phyloP scores from a whole-genome alignment of 345 rosid genomes.

The Citropsis articulata region DNA sequence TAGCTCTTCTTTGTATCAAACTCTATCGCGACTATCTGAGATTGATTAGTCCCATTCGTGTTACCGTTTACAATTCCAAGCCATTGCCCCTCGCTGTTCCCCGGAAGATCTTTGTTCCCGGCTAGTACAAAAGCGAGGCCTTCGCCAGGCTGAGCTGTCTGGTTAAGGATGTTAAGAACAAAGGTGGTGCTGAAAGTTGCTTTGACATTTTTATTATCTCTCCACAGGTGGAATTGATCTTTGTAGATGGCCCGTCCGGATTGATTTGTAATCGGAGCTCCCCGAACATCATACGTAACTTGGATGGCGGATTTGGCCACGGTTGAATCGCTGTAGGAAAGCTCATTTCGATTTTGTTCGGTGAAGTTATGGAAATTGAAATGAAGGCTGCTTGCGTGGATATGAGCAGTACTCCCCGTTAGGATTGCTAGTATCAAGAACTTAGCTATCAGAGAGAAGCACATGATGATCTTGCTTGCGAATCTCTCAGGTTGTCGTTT shows the following conservation, averaged over 20 bases:
- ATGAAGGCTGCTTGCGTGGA: constrained; percentile 24
- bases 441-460: neutral
- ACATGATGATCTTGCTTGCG: neutral
- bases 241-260: constrained; percentile 45
- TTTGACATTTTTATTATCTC: neutral
- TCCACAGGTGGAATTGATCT: constrained; percentile 22
- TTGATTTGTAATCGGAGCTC: constrained; percentile 12
- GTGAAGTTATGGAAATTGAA: constrained; percentile 37
- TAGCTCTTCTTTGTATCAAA: constrained; percentile 64
- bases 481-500: neutral
- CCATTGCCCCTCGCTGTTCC: constrained; percentile 55
- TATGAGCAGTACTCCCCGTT: neutral
- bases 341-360: neutral
- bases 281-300: constrained; percentile 41
- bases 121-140: constrained; percentile 67
- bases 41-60: constrained; percentile 23
- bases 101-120: constrained; percentile 21
- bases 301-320: constrained; percentile 39
- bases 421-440: neutral
- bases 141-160: constrained; percentile 53
- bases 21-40: constrained; percentile 54
- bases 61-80: constrained; percentile 48
- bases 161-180: constrained; percentile 37
- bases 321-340: constrained; percentile 6
- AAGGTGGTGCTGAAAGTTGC: constrained; percentile 60